Percentiles rank a stretch among this genome's conserved stretches.
Evolutionary conservation across 345 rosid species (phyloP).

Genomic region (Eucalyptus sp.): DNA sequence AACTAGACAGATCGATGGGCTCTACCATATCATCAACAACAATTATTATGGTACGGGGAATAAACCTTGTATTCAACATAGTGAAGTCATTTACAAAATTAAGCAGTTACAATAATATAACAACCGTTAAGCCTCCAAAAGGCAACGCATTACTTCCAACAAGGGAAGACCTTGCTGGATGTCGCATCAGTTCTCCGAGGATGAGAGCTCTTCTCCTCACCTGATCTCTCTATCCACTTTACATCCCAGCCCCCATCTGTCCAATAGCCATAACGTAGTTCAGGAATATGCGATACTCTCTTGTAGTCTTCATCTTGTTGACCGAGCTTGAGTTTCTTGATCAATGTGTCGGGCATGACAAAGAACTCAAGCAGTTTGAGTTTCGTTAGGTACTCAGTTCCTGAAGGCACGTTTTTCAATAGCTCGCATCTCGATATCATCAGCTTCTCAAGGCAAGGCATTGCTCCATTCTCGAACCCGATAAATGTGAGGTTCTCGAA

Average conservation of each 20-base stretch:
- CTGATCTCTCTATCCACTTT: neutral
- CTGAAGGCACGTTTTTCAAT: constrained; percentile 12
- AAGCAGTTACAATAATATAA: neutral
- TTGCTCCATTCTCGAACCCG: constrained; percentile 3
- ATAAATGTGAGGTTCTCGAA: constrained; percentile 7
- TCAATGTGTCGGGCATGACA: constrained; percentile 9
- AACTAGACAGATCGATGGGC: neutral
- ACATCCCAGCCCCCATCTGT: constrained; percentile 10
- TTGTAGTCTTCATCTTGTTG: constrained; percentile 4
- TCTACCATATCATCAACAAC: neutral
- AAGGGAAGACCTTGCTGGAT: neutral
- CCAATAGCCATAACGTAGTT: constrained; percentile 7
- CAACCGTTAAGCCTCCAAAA: neutral
- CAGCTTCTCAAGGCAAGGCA: constrained; percentile 8
- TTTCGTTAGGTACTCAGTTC: constrained; percentile 7
- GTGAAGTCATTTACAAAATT: neutral
- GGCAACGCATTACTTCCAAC: neutral
- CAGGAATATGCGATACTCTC: constrained; percentile 13
- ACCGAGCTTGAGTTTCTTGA: neutral
- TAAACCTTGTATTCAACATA: neutral
- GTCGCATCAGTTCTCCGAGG: neutral
- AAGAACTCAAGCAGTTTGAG: constrained; percentile 11
- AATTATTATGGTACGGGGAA: neutral
- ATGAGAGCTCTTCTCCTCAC: neutral
- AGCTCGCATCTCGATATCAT: constrained; percentile 6